Conservation (phyloP, 306 rosid species). For the Cicer pinnatifidum region DNA sequence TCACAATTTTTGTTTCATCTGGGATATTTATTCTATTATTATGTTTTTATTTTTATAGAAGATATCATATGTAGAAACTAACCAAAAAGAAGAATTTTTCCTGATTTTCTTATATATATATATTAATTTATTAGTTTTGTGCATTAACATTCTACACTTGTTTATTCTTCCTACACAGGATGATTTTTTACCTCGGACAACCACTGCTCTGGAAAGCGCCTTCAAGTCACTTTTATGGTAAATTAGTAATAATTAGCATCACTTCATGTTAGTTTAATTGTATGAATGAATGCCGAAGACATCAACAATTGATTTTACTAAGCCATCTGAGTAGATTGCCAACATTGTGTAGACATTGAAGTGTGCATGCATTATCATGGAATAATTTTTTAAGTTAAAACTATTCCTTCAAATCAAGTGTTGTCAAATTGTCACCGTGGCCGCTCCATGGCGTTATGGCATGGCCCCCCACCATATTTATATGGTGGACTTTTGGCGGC, state of each 20-base stretch:
- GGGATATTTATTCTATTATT: neutral
- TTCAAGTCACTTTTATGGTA: conserved; percentile 90
- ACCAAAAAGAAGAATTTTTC: neutral
- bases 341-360: conserved; percentile 31
- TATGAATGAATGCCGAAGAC: conserved; percentile 31
- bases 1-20: conserved; percentile 1
- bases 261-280: neutral
- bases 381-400: conserved; percentile 8
- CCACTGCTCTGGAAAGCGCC: conserved; percentile 67
- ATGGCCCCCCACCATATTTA: neutral
- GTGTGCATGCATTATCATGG: conserved; percentile 32
- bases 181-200: conserved; percentile 92
- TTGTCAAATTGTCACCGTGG: too few species aligned
- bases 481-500: neutral
- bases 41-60: conserved; percentile 1
- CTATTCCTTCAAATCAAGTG: conserved; percentile 11
- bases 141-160: conserved; percentile 36
- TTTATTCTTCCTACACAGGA: conserved; percentile 60
- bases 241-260: conserved; percentile 40
- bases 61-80: neutral
- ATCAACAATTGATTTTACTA: conserved; percentile 25
- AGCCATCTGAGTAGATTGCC: conserved; percentile 11
- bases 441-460: neutral
- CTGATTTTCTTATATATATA: conserved; percentile 11
- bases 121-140: conserved; percentile 38